phyloP scores from a whole-genome alignment of 352 stramenopile genomes.

The Globisporangium polare region DNA sequence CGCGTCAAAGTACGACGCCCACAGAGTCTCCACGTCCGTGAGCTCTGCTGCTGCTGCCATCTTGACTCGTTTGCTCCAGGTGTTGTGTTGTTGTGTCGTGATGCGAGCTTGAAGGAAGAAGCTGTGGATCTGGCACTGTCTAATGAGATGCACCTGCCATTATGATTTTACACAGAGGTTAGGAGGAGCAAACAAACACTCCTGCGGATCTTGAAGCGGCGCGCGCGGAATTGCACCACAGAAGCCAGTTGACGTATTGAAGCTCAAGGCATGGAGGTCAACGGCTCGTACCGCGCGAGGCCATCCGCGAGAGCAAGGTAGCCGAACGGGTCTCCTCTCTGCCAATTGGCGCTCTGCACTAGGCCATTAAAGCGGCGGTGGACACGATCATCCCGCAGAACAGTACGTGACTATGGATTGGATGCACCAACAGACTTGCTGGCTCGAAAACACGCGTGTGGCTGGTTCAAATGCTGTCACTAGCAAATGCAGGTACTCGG shows the following conservation, averaged over 20 bases:
- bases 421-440: too few species aligned
- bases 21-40: constrained; percentile 17
- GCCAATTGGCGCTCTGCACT: too few species aligned
- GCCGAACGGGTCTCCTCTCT: too few species aligned
- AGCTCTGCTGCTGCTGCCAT: not conserved
- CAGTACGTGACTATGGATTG: too few species aligned
- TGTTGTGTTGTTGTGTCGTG: not conserved
- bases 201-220: constrained; percentile 2
- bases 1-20: constrained; percentile 73
- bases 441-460: too few species aligned
- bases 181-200: not conserved
- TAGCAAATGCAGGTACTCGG: constrained; percentile 63
- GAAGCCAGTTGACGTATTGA: not conserved
- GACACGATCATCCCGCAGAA: too few species aligned
- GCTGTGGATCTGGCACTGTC: too few species aligned
- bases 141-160: not conserved
- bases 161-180: not conserved
- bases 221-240: too few species aligned
- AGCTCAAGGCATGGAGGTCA: constrained; percentile 41
- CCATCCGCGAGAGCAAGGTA: too few species aligned
- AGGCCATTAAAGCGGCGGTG: too few species aligned
- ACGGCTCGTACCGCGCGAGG: constrained; percentile 44
- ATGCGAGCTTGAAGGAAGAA: not conserved
- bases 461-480: too few species aligned
- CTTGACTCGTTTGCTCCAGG: not conserved